Base-by-base conservation (phyloP, 2,329 filamentous ascomycete species). In the Pyrenochaeta sp. region DNA sequence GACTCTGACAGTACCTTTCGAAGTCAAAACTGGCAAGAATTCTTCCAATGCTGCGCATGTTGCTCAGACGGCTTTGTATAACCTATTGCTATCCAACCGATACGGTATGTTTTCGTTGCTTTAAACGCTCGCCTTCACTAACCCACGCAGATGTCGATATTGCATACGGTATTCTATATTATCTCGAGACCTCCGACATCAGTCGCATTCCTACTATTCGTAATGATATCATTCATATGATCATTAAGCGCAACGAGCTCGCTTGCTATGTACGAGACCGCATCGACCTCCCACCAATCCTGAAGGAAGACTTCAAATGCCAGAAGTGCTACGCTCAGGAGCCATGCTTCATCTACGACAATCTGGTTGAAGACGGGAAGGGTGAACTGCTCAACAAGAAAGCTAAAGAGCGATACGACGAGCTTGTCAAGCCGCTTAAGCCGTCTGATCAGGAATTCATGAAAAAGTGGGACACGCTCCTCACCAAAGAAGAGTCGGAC, bases 401-500 rank as follows among this genome's bases (percentile, higher is more conserved):
- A 44, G 86, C 97, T 75, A 87, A 90, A 45, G 86, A 90, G 30
- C 91, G 91, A 66, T 99, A 97, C 71, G 87, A 92, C 50, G 91
- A 95, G 61, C 81, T 92, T 5, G 89, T 96, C 50, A 84, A 85
- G 58, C 90, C 96, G 72, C 83, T 97, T n/a, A 91, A 86, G 5
- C 84, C 89, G 1, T 81, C 79, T 0, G 91, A 97, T 71, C 87
- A 88, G 65, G 86, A 88, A 0, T 99, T 98, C 76, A 97, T 99
- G 77, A 84, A 91, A 62, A 97, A 95, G 73, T 99, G 95, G 95
- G 95, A 99, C 76, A 86, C 90, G 50, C 83, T 99, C 13, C 82
- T 99, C 37, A 98, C 94, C 0, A 95, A 95, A 74, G 95, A 99
- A 80, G 95, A 99, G 76, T 92, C 90, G 68, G 93, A 96, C 69